phyloP scores from a whole-genome alignment of 345 rosid species.

The Dimocarpus longan region DNA sequence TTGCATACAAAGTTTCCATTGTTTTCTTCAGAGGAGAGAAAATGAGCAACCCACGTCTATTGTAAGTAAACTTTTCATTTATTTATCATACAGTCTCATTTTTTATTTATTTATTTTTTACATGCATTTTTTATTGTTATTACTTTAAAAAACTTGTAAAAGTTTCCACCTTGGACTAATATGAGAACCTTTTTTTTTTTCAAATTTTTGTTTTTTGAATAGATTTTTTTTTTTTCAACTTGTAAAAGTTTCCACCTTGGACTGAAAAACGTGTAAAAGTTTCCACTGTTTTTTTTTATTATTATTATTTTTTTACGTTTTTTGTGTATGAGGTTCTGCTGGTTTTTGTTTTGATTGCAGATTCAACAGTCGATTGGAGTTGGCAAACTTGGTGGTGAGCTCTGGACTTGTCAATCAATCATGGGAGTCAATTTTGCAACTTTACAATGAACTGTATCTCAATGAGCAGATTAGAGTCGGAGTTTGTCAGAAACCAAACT shows the following conservation, averaged over 20 bases:
- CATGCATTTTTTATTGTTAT: not conserved
- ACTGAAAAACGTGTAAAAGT: too few species aligned
- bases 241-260: too few species aligned
- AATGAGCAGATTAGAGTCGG: constrained; percentile 22
- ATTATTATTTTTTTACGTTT: not conserved
- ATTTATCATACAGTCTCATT: not conserved
- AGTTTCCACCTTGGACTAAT: not conserved
- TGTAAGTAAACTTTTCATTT: constrained; percentile 9
- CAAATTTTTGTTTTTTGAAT: too few species aligned
- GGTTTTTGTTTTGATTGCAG: constrained; percentile 27
- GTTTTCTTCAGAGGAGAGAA: not conserved
- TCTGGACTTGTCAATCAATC: constrained; percentile 48
- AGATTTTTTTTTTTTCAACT: not conserved
- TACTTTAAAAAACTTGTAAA: not conserved
- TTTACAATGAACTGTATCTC: constrained; percentile 17
- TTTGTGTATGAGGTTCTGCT: not conserved
- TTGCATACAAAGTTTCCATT: not conserved
- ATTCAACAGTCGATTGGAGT: constrained; percentile 37
- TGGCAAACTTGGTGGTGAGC: constrained; percentile 50
- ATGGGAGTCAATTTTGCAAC: constrained; percentile 37
- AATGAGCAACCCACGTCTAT: constrained; percentile 14
- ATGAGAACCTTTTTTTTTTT: not conserved
- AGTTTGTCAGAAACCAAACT: constrained; percentile 11
- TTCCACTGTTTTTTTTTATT: too few species aligned
- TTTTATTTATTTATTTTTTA: too few species aligned